Evolutionary conservation across 371 early-diverging fungal species (phyloP).

Genomic region (Phascolomyces articulosus): DNA sequence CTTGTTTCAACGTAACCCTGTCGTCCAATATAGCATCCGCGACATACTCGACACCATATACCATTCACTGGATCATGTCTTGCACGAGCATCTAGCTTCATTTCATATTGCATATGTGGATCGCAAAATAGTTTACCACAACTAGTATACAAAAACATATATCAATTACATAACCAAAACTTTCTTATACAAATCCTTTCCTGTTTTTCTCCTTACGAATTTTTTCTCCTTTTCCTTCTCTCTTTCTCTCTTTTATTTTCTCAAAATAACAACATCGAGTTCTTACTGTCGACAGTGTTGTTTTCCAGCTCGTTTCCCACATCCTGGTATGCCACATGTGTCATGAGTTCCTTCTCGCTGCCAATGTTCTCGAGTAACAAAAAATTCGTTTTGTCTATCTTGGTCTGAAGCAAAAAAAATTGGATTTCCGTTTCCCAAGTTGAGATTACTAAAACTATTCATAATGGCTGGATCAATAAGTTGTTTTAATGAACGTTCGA

Average conservation of each 20-base stretch:
- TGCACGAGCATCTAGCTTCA: constrained; percentile 69
- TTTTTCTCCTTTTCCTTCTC: too few relatives aligned
- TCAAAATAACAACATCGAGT: neutral
- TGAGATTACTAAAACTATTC: constrained; percentile 25
- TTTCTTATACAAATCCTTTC: too few relatives aligned
- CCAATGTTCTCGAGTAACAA: constrained; percentile 60
- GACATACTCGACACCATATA: constrained; percentile 78
- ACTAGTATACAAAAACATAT: constrained; percentile 36
- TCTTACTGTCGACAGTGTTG: constrained; percentile 53
- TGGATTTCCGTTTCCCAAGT: constrained; percentile 20
- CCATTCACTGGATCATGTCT: constrained; percentile 76
- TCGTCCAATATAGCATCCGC: constrained; percentile 61
- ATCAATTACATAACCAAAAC: too few relatives aligned
- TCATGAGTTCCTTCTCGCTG: constrained; percentile 48
- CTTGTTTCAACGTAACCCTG: constrained; percentile 56
- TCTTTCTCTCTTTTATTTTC: too few relatives aligned
- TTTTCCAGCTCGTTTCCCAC: constrained; percentile 27
- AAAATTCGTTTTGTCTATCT: constrained; percentile 29
- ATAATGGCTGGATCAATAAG: constrained; percentile 35
- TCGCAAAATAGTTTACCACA: constrained; percentile 80
- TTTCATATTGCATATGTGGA: constrained; percentile 67
- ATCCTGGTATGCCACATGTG: constrained; percentile 44
- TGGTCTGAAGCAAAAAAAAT: constrained; percentile 40
- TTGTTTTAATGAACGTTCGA: constrained; percentile 27
- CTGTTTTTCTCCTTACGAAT: too few relatives aligned